These are phyloP conservation scores for Yamadazyma siamensis DNA, from an alignment of 1,139 yeast genomes.

Conservation along the genomic window DNA sequence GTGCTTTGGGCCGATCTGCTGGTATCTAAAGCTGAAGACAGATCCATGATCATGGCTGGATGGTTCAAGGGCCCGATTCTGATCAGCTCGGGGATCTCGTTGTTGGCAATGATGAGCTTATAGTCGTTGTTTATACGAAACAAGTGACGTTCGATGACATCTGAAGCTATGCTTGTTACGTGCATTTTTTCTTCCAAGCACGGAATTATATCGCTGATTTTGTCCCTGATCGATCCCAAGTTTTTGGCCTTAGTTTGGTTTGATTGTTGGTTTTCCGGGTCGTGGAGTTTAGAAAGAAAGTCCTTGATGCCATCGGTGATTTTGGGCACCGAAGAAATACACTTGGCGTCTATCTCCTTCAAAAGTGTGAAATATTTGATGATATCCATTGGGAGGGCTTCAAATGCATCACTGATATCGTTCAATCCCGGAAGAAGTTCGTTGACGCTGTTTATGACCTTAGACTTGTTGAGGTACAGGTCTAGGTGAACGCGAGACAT, in stretches of 20 bases:
- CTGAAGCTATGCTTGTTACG: conserved; percentile 89
- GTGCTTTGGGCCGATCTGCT: conserved; percentile 64
- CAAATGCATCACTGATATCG: conserved; percentile 87
- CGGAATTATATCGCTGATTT: conserved; percentile 75
- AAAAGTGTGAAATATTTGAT: conserved; percentile 82
- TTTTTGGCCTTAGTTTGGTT: conserved; percentile 13
- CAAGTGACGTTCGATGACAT: conserved; percentile 66
- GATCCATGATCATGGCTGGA: conserved; percentile 76
- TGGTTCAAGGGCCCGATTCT: conserved; percentile 77
- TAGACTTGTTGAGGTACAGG: conserved; percentile 33
- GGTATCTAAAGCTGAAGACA: conserved; percentile 38
- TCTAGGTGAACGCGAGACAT: conserved; percentile 28
- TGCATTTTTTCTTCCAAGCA: conserved; percentile 97
- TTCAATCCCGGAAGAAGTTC: conserved; percentile 81
- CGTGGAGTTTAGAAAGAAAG: conserved; percentile 49
- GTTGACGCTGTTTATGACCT: conserved; percentile 30
- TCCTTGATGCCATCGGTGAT: conserved; percentile 55
- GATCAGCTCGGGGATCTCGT: conserved; percentile 68
- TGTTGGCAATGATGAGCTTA: conserved; percentile 61
- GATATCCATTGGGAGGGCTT: conserved; percentile 83
- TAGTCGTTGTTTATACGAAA: conserved; percentile 77
- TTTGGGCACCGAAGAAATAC: conserved; percentile 70
- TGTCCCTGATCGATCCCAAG: conserved; percentile 37
- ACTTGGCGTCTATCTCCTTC: conserved; percentile 93
- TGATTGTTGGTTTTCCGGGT: conserved; percentile 6